These are phyloP conservation scores for Voacanga thouarsii DNA, from an alignment of 257 asterid genomes.

Conservation along the genomic window DNA sequence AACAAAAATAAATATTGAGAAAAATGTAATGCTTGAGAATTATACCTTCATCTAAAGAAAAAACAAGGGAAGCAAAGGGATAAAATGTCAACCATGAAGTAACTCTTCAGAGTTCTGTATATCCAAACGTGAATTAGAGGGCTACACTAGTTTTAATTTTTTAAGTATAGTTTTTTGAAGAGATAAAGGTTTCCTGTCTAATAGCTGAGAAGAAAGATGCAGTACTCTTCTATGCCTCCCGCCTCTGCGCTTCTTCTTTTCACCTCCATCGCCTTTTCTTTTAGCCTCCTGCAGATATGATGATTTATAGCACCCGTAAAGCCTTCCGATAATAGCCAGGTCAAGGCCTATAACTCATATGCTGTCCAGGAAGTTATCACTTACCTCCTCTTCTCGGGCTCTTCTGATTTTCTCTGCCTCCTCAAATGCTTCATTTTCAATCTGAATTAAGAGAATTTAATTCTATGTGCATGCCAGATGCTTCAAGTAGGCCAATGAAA, in stretches of 20 bases:
- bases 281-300: conserved; percentile 48
- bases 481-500: conserved; percentile 10
- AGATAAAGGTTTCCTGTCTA: background rate
- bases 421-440: conserved; percentile 71
- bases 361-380: conserved; percentile 9
- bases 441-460: conserved; percentile 34
- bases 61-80: background rate
- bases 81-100: background rate
- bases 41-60: background rate
- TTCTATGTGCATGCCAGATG: conserved; percentile 6
- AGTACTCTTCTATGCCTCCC: conserved; percentile 46
- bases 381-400: conserved; percentile 71
- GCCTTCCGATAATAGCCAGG: conserved; percentile 12
- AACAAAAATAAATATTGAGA: background rate
- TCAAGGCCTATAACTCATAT: conserved; percentile 16
- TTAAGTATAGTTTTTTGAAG: background rate
- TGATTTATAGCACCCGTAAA: background rate
- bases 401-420: conserved; percentile 76
- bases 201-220: background rate
- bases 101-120: background rate
- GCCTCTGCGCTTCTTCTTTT: conserved; percentile 56
- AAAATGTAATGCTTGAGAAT: background rate
- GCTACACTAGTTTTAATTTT: background rate
- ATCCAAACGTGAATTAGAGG: background rate
- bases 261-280: conserved; percentile 79